Conservation (phyloP, 441 rosid species). For the Corymbia calophylla region DNA sequence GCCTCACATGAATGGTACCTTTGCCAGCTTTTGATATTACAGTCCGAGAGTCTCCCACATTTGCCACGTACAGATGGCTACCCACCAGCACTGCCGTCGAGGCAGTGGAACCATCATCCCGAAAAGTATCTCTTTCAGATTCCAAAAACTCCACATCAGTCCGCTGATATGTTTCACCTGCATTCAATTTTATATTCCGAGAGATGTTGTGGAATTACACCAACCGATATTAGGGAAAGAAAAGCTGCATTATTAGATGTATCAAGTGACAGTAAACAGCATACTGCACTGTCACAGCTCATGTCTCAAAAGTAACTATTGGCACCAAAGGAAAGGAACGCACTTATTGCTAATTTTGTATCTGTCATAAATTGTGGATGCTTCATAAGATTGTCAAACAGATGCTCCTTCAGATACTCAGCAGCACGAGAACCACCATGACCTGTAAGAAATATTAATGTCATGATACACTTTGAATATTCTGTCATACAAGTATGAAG, state of each 20-base stretch:
- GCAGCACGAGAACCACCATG: constrained; percentile 99
- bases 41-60: constrained; percentile 96
- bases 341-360: constrained; percentile 82
- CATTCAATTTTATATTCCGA: not conserved
- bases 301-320: not conserved
- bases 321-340: not conserved
- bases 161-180: constrained; percentile 88
- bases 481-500: not conserved
- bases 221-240: not conserved
- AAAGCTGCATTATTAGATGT: not conserved
- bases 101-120: constrained; percentile 99
- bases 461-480: not conserved
- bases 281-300: not conserved
- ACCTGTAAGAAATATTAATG: constrained; percentile 38
- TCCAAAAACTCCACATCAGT: constrained; percentile 81
- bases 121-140: constrained; percentile 74
- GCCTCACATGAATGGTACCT: constrained; percentile 32
- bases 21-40: constrained; percentile 86
- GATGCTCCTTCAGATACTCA: constrained; percentile 86
- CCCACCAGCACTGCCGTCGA: constrained; percentile 90
- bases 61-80: constrained; percentile 92
- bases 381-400: constrained; percentile 83
- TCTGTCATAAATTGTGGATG: constrained; percentile 78
- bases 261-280: not conserved
- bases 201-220: not conserved